phyloP scores from a whole-genome alignment of 1,284 basidiomycete species.

The Ceratobasidium sp. region DNA sequence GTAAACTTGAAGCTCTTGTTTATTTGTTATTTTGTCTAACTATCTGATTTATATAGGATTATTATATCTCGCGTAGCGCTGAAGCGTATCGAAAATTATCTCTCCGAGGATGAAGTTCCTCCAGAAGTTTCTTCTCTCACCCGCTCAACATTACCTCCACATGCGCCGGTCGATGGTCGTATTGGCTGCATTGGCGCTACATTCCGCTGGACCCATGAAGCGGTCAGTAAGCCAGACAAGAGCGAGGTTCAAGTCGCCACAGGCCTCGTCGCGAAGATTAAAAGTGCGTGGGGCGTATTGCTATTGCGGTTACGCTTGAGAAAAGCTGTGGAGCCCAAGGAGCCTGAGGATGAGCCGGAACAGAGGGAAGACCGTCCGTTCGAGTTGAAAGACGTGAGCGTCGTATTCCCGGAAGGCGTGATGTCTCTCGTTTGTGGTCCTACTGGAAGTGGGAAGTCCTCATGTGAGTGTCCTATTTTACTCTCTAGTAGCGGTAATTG shows the following conservation, averaged over 20 bases:
- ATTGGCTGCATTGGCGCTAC: conserved; percentile 32
- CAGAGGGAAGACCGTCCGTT: conserved; percentile 14
- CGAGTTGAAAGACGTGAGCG: conserved; percentile 24
- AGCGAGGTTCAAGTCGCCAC: background rate
- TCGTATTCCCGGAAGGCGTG: conserved; percentile 33
- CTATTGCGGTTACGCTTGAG: background rate
- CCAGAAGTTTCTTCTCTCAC: conserved; percentile 42
- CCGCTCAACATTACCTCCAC: conserved; percentile 17
- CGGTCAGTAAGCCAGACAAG: background rate
- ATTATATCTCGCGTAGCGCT: conserved; percentile 19
- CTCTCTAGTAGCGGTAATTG: background rate
- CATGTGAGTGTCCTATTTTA: conserved; percentile 27
- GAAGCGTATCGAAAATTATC: conserved; percentile 44
- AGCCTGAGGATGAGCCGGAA: conserved; percentile 5
- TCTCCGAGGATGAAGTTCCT: conserved; percentile 44
- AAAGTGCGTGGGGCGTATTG: background rate
- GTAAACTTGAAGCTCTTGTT: background rate
- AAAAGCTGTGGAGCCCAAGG: background rate
- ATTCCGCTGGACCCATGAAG: conserved; percentile 39
- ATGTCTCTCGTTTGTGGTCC: conserved; percentile 37
- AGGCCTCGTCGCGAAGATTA: conserved; percentile 1
- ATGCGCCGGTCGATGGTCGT: conserved; percentile 5
- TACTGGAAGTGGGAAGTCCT: conserved; percentile 40
- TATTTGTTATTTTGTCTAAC: background rate
- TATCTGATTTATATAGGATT: background rate